Percentiles rank a stretch among this genome's conserved stretches.
Evolutionary conservation across 371 early-diverging fungal species (phyloP).

Genomic region (Mortierella polycephala): DNA sequence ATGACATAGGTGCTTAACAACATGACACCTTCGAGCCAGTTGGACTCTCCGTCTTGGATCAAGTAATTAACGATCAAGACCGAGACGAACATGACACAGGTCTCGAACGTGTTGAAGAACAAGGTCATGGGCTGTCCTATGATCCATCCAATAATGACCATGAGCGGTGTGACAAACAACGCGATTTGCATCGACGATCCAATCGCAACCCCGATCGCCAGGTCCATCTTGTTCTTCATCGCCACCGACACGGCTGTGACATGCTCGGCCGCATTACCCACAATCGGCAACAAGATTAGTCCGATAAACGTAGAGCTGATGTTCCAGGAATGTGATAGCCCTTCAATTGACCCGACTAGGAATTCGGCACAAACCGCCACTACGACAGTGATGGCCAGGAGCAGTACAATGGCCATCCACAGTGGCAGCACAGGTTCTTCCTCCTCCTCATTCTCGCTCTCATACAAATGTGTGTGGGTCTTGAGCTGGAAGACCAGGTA

Average conservation of each 20-base stretch:
- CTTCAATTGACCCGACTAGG: constrained; percentile 86
- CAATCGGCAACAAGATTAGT: constrained; percentile 87
- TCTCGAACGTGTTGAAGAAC: constrained; percentile 87
- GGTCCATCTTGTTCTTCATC: constrained; percentile 92
- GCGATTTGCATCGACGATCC: constrained; percentile 96
- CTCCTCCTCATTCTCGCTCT: constrained; percentile 65
- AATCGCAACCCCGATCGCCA: constrained; percentile 89
- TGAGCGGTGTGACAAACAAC: constrained; percentile 88
- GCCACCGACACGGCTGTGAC: constrained; percentile 88
- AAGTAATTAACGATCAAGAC: constrained; percentile 88
- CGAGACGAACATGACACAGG: constrained; percentile 84
- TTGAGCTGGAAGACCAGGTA: constrained; percentile 87
- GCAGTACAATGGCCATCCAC: constrained; percentile 61
- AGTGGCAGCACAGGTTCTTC: constrained; percentile 71
- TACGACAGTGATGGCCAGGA: constrained; percentile 67
- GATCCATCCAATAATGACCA: constrained; percentile 91
- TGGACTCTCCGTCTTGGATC: constrained; percentile 84
- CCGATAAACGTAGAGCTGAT: constrained; percentile 87
- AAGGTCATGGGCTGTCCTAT: constrained; percentile 83
- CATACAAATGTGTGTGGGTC: constrained; percentile 77
- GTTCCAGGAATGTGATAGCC: constrained; percentile 70
- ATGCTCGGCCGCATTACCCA: constrained; percentile 89
- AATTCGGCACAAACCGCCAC: constrained; percentile 88
- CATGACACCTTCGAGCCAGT: constrained; percentile 91
- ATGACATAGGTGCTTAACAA: constrained; percentile 81